Base-by-base conservation (phyloP, 2,329 filamentous ascomycete genomes). In the Xylaria sp. region DNA sequence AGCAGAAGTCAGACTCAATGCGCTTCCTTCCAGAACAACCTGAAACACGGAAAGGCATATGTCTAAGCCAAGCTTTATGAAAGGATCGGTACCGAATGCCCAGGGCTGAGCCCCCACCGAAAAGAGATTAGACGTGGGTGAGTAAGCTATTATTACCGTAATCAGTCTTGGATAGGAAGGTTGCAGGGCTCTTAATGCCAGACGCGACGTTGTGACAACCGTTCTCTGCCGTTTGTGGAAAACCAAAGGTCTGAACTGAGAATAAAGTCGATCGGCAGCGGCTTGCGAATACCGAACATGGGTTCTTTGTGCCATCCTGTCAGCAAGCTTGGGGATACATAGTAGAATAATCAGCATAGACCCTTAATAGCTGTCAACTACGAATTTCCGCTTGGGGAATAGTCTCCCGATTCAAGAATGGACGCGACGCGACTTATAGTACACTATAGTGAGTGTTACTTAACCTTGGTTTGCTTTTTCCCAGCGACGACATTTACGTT, bases 11-110 rank as follows among this genome's bases (percentile, higher is more conserved):
- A 67, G 56, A 51, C 38, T 63, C 54, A 66, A 69, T 69, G 63
- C 64, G 36, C 59, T 66, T 70, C 68, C 68, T 68, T 70, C 68
- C 58, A 70, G 65, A 70, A 68, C 38, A 66, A 56, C 65, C 66
- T 70, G 68, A 68, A 70, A 69, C 67, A 59, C 63, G 64, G 67
- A 64, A 57, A 46, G 42, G 36, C 58, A 42, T 28, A 23, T 23
- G 54, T 57, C 64, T 57, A 46, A 31, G 58, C 66, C 31, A 57
- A 57, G 51, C 61, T 58, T 58, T 51, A 54, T 48, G 57, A 60
- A 51, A 53, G 46, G 66, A 69, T 66, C 67, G 57, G 38, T 66
- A 31, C 57, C 49, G 44, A 59, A 46, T 4, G 46, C 17, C 38
- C 40, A 31, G 46, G 20, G 23, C 36, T 63, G 26, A 23, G 56